Base-by-base conservation (phyloP, 805 yeast genomes). In the Wickerhamiella slavikovae region DNA sequence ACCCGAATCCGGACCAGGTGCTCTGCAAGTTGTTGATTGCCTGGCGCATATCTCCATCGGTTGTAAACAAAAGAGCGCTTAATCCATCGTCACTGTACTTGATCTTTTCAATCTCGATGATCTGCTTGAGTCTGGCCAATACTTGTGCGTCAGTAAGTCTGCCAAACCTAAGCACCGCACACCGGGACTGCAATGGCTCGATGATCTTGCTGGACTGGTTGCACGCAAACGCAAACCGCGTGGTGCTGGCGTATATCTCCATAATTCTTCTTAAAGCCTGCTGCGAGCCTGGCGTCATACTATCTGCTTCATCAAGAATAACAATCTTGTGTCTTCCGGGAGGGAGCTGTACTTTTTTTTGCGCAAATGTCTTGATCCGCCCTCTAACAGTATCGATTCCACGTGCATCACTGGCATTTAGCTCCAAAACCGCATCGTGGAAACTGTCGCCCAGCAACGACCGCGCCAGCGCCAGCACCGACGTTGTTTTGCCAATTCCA, bases 11-110 rank as follows among this genome's bases (percentile, higher is more conserved):
- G 1, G 94, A 80, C 19, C 73, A 85, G 0, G 95, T 82, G 44
- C 92, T 73, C 48, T 89, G 98, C 35, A 89, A 50, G 51, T 89
- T 89, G 47, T 89, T 89, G 28, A 89, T 66, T 0, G 96, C 98
- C 52, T 89, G 98, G 51, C 98, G 70, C 98, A 89, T 85, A 48
- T 89, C 98, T 35, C 98, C 98, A 47, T 89, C 98, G 1, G 94
- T 91, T 0, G 95, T 74, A 54, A 89, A 89, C 11, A 89, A 70
- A 35, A 89, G 62, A 0, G 98, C 96, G 40, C 80, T 80, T 21
- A 89, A 54, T 0, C 98, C 98, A 49, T 80, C 94, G 36, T 80
- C 77, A 12, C 83, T 68, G 51, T 68, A 77, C 44, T 79, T 59
- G 10, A 85, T 76, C 25, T 68, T 49, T 49, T 89, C 96, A 2